Base-by-base conservation (phyloP, 2,329 filamentous ascomycete genomes). In the Cordyceps cicadae region DNA sequence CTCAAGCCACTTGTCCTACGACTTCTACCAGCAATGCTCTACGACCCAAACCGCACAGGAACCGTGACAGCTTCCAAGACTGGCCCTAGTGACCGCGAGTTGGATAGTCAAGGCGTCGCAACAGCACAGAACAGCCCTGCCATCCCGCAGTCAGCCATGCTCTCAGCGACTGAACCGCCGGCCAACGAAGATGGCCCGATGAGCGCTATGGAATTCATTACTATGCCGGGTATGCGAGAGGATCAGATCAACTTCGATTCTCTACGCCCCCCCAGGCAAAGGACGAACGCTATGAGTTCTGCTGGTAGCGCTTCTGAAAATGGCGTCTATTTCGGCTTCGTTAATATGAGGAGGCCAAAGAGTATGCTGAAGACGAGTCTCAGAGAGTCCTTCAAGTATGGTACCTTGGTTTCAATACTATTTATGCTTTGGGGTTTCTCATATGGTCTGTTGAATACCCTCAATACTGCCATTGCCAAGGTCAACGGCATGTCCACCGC, bases 341-440 rank as follows among this genome's bases (percentile, higher is more conserved):
- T 92, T 63, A 87, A 89, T 68, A 85, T 90, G 75, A 77, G 78
- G 43, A 76, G 78, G 64, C 86, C 85, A 3, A 90, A 89, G 72
- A 88, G 85, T 68, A 86, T 92, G 77, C 81, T 90, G 8, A 78
- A 84, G 24, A 83, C 85, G 61, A 84, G 82, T 1, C 79, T 79
- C 1, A 70, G 74, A 12, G 87, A 92, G 64, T 89, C 87, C 0
- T 75, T 89, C 65, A 88, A 86, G 64, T 90, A 90, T 64, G 87
- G 89, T 67, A 80, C 82, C 17, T 78, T 90, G 64, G 90, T 95
- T 24, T 90, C 89, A 1, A 81, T 92, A 7, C 77, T 96, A 0
- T 96, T 96, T 74, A 86, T 96, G 64, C 77, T 96, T 3, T 96
- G 91, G 92, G 92, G 92, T 0, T 88, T 96, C 62, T 92, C 91